Evolutionary conservation across 2,329 filamentous ascomycete species (phyloP).

Genomic region (Epichloe bromicola): DNA sequence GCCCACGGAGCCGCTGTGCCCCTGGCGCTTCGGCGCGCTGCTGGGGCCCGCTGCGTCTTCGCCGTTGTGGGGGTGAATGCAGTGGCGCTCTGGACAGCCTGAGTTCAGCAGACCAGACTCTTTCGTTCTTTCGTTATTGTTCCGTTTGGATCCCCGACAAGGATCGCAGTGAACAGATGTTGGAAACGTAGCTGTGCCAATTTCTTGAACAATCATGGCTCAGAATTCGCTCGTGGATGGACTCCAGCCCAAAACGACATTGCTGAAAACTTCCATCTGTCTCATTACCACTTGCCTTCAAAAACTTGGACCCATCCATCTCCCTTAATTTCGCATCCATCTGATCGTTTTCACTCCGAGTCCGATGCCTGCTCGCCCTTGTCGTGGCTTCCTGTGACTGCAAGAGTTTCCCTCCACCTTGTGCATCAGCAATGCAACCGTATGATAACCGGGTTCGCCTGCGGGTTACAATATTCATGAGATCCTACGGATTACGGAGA

Average conservation of each 20-base stretch:
- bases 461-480: too few species aligned
- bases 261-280: not conserved
- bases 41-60: not conserved
- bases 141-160: not conserved
- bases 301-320: not conserved
- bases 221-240: too few species aligned
- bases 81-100: not conserved
- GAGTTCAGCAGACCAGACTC: not conserved
- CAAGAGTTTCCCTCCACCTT: too few species aligned
- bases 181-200: too few species aligned
- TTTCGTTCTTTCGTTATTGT: not conserved
- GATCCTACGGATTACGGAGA: too few species aligned
- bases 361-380: not conserved
- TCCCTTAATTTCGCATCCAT: not conserved
- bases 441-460: too few species aligned
- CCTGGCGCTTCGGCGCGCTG: constrained; percentile 1
- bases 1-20: not conserved
- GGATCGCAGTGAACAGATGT: not conserved
- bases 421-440: too few species aligned
- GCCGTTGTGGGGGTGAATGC: not conserved
- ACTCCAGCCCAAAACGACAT: too few species aligned
- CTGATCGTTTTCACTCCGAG: not conserved
- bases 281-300: not conserved
- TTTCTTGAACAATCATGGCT: too few species aligned
- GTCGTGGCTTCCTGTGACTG: too few species aligned